Evolutionary conservation across 495 filamentous ascomycete species (phyloP), one percentile per base, ranked within the genome.

Genomic region (Aspergillus olivimuriae): DNA sequence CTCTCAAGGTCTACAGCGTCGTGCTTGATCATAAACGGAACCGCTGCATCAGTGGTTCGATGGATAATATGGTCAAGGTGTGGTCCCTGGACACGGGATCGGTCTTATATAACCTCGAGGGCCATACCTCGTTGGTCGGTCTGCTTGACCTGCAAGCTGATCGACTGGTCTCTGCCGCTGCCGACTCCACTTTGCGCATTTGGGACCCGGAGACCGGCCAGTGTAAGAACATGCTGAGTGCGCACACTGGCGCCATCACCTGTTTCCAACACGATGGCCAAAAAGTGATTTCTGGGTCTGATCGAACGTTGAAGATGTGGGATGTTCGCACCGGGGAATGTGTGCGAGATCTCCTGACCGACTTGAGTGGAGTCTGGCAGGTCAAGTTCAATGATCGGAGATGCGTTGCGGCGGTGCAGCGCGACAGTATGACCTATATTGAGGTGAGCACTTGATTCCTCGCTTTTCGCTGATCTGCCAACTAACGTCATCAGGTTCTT

Each of bases 291-390:
- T 95, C 88, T 30, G 92, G 92, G 32, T 94, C 87, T 39, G 92
- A 99, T 61, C 81, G 89, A 52, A 95, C 88, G 16, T 68, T 99
- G 47, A 99, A 99, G 71, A 94, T 99, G 88, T 99, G 94, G 94
- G 88, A 97, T 63, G 83, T 95, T 26, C 78, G 81, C 50, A 92
- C 80, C 18, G 92, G 92, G 39, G 87, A 94, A 43, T 95, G 89
- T 62, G 83, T 95, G 32, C 82, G 89, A 46, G 92, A 99, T 67
- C 78, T 99, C 19, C 75, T 99, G 50, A 95, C 87, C n/a, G 89
- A 96, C 58, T 74, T 99, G 43, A 89, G 83, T 53, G 88, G 89
- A 7, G 92, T 99, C 31, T 99, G 92, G 92, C 92, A 99, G 68
- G 92, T 99, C 55, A 89, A 89, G 58, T 99, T 99, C 65, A 89